A percentile compares a stretch with the other conserved stretches of the same genome.
Conservation (phyloP, 441 rosid species). For the Kokia cookei region DNA sequence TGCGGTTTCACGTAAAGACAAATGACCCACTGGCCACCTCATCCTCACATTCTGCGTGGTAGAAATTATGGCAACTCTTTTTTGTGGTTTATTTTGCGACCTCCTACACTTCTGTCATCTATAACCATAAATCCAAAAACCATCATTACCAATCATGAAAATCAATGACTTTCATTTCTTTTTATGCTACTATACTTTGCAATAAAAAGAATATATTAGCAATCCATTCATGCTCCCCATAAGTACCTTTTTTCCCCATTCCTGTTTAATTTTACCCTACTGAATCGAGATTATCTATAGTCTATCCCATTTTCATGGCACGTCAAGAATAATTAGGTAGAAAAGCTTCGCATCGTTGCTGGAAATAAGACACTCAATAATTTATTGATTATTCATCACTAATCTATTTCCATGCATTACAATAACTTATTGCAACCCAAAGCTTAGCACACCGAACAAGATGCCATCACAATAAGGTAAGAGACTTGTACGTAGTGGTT, state of each 20-base stretch:
- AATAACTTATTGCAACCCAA: constrained; percentile 6
- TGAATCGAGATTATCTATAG: background rate
- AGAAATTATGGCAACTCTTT: background rate
- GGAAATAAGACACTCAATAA: background rate
- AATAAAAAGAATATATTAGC: background rate
- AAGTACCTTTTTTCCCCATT: background rate
- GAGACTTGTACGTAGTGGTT: background rate
- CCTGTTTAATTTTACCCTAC: background rate
- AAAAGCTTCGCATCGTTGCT: background rate
- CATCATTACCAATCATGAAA: background rate
- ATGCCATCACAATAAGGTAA: background rate
- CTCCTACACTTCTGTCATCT: background rate
- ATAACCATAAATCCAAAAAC: background rate
- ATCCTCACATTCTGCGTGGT: background rate
- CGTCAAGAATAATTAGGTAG: background rate
- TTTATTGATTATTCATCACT: background rate
- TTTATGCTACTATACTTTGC: too few relatives aligned
- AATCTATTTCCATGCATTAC: background rate
- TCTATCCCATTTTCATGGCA: background rate
- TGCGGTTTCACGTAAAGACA: background rate
- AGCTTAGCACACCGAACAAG: background rate
- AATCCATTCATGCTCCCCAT: background rate
- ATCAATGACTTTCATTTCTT: too few relatives aligned
- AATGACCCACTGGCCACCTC: background rate
- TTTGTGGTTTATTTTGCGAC: background rate